Evolutionary conservation across 2,329 filamentous ascomycete species (phyloP).

Genomic region (Alternaria ethzedia): DNA sequence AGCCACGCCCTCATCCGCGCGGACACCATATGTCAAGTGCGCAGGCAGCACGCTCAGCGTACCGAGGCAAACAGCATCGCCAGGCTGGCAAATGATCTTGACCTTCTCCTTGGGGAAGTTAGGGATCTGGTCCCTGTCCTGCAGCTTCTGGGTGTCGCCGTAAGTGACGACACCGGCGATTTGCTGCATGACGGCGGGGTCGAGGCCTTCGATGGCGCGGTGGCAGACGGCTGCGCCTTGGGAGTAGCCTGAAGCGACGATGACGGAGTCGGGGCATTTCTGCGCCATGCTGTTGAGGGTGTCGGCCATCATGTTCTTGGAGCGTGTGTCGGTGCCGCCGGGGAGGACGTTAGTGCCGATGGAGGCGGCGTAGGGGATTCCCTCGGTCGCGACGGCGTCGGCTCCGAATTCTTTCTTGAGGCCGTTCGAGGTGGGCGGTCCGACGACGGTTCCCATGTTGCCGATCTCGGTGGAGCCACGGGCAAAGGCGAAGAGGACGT

Average conservation of each 20-base stretch:
- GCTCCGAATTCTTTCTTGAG: slow-evolving; percentile 36
- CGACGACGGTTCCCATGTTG: slow-evolving; percentile 53
- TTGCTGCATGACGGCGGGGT: slow-evolving; percentile 33
- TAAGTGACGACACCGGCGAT: slow-evolving; percentile 54
- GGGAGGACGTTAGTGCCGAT: slow-evolving; percentile 38
- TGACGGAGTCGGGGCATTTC: slow-evolving; percentile 42
- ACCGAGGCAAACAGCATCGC: slow-evolving; percentile 60
- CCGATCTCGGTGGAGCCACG: slow-evolving; percentile 57
- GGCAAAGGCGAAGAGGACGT: slow-evolving; percentile 57
- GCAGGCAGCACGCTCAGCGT: slow-evolving; percentile 44
- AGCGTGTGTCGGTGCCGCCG: slow-evolving; percentile 34
- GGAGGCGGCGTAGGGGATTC: slow-evolving; percentile 39
- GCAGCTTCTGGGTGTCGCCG: slow-evolving; percentile 54
- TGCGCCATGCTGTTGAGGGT: slow-evolving; percentile 34
- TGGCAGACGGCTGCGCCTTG: slow-evolving; percentile 46
- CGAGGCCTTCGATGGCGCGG: slow-evolving; percentile 40
- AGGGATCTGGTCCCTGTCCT: slow-evolving; percentile 50
- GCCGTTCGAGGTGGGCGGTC: slow-evolving; percentile 40
- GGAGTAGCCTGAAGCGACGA: slow-evolving; percentile 42
- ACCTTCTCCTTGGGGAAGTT: slow-evolving; percentile 52
- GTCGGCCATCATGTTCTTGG: slow-evolving; percentile 28
- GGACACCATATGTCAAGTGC: slow-evolving; percentile 39
- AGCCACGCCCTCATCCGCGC: slow-evolving; percentile 35
- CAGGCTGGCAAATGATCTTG: slow-evolving; percentile 57
- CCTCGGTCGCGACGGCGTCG: slow-evolving; percentile 40